These are phyloP conservation scores for Acanthamoeba rhysodes DNA, from an alignment of 208 protist species.

Conservation along the genomic window DNA sequence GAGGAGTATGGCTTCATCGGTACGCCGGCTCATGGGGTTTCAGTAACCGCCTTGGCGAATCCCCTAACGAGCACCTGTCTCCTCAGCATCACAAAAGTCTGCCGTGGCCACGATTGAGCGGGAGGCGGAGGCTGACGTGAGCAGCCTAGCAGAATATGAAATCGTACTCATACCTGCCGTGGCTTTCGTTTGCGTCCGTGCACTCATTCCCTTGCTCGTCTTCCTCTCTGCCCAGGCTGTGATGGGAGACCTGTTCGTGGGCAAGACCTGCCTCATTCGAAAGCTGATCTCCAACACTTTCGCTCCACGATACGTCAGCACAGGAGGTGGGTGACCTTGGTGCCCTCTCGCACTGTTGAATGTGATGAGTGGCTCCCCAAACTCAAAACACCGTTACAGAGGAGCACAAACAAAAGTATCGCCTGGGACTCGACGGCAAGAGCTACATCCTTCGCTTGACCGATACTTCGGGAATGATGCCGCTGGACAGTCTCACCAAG, in stretches of 20 bases:
- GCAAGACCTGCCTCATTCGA: constrained; percentile 77
- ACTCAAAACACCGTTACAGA: not conserved
- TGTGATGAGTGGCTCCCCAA: no score
- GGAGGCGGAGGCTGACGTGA: not conserved
- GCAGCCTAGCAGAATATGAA: not conserved
- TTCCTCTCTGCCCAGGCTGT: not conserved
- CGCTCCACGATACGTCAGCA: constrained; percentile 45
- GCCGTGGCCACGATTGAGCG: not conserved
- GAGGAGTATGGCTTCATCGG: not conserved
- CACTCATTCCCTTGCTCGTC: not conserved
- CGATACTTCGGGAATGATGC: constrained; percentile 70
- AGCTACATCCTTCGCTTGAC: constrained; percentile 65
- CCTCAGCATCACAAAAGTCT: not conserved
- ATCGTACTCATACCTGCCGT: not conserved
- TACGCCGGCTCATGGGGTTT: not conserved
- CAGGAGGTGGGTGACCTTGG: not conserved
- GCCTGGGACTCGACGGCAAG: constrained; percentile 56
- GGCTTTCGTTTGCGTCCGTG: no score
- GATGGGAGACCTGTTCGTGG: constrained; percentile 78
- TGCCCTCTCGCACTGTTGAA: no score
- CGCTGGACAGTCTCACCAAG: constrained; percentile 19
- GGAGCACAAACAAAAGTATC: constrained; percentile 59
- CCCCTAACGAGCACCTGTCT: no score
- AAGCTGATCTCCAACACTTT: constrained; percentile 39
- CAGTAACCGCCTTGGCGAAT: no score